Conservation (phyloP, 2,329 filamentous ascomycete genomes). For the Hymenoscyphus repandus region DNA sequence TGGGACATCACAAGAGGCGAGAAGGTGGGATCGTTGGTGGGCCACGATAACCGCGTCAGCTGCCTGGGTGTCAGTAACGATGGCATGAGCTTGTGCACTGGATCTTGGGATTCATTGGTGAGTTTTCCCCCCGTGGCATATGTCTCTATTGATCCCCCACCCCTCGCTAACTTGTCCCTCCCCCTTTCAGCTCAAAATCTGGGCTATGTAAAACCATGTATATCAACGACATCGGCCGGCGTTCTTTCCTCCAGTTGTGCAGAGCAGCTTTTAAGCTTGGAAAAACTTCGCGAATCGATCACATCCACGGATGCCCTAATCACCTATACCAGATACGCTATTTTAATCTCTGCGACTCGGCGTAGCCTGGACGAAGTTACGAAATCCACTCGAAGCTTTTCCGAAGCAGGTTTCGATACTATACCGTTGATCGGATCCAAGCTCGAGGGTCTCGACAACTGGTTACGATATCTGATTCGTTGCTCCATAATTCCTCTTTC, state of each 20-base stretch:
- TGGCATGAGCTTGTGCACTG: conserved; percentile 97
- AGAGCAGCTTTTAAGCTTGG: conserved; percentile 20
- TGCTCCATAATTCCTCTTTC: conserved; percentile 42
- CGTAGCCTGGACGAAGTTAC: conserved; percentile 45
- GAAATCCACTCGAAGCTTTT: conserved; percentile 36
- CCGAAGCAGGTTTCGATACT: conserved; percentile 30
- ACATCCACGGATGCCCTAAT: conserved; percentile 32
- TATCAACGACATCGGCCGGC: conserved; percentile 18
- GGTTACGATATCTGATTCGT: conserved; percentile 31
- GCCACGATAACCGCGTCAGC: conserved; percentile 98
- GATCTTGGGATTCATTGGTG: conserved; percentile 98
- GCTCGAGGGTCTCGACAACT: conserved; percentile 18
- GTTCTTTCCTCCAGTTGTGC: conserved; percentile 21
- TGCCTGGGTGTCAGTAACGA: conserved; percentile 98
- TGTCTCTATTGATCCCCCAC: too few relatives aligned
- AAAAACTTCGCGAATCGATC: conserved; percentile 15
- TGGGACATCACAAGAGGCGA: conserved; percentile 97
- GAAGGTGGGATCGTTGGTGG: conserved; percentile 92
- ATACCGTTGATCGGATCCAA: conserved; percentile 20
- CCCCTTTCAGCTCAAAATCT: conserved; percentile 72
- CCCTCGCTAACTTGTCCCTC: conserved; percentile 30
- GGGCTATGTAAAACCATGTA: conserved; percentile 50
- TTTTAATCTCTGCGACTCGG: conserved; percentile 38
- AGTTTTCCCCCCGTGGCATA: too few relatives aligned
- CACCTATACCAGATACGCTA: conserved; percentile 34